Conservation (phyloP, 768 basidiomycete species). For the Boletus fagicola region DNA sequence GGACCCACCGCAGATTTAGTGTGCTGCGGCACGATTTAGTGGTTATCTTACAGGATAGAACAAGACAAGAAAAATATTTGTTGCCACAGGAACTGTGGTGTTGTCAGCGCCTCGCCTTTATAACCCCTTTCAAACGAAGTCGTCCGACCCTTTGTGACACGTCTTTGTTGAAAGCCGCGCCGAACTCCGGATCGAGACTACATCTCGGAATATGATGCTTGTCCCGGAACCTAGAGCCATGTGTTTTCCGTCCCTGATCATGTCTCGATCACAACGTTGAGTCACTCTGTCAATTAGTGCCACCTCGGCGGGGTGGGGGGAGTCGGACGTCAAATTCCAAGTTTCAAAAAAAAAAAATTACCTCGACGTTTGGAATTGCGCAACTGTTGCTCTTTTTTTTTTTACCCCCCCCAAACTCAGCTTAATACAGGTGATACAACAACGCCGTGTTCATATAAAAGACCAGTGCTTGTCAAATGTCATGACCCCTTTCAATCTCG, state of each 20-base stretch:
- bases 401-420: no score
- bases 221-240: not conserved
- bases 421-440: no score
- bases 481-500: no score
- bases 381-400: no score
- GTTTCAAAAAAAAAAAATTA: no score
- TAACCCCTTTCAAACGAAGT: not conserved
- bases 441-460: no score
- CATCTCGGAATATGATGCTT: not conserved
- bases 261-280: not conserved
- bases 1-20: no score
- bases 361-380: no score
- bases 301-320: not conserved
- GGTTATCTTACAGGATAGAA: not conserved
- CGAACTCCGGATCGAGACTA: not conserved
- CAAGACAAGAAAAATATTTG: not conserved
- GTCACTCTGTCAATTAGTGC: not conserved
- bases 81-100: not conserved
- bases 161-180: not conserved
- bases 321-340: not conserved
- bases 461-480: no score
- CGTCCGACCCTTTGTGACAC: not conserved
- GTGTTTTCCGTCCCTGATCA: not conserved
- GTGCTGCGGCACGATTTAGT: not conserved
- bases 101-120: not conserved